Conservation (phyloP, 2,329 filamentous ascomycete species). For the Cordyceps javanica region DNA sequence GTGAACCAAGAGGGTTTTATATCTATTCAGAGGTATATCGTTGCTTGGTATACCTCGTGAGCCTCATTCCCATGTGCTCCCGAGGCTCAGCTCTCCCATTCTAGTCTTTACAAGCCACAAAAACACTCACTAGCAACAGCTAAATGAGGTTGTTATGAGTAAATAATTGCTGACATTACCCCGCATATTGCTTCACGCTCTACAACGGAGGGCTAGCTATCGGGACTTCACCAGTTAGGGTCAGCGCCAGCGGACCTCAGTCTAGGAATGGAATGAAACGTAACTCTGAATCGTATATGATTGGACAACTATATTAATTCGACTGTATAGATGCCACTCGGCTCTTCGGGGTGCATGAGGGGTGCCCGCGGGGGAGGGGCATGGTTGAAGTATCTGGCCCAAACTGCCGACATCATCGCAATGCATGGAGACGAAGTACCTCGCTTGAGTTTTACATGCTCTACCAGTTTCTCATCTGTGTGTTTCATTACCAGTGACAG, state of each 20-base stretch:
- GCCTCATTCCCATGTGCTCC: constrained; percentile 4
- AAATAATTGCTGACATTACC: neutral
- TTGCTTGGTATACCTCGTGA: neutral
- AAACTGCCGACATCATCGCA: constrained; percentile 3
- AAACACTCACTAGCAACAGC: neutral
- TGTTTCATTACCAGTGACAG: too few species aligned
- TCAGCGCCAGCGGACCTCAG: neutral
- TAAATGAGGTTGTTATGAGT: neutral
- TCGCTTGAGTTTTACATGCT: too few species aligned
- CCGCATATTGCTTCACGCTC: neutral
- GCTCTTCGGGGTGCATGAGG: neutral
- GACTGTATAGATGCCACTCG: neutral
- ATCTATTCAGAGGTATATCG: neutral
- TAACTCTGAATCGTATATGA: neutral
- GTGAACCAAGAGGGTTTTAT: neutral
- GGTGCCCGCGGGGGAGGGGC: neutral
- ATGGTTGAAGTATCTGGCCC: neutral
- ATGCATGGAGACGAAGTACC: too few species aligned
- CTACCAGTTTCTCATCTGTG: too few species aligned
- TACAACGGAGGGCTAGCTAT: neutral
- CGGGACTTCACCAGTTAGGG: neutral
- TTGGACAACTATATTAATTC: neutral
- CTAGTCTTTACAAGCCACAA: neutral
- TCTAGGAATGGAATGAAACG: neutral
- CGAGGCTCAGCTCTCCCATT: neutral